Base-by-base conservation (phyloP, 2,329 filamentous ascomycete genomes). In the Penicillium sp. region DNA sequence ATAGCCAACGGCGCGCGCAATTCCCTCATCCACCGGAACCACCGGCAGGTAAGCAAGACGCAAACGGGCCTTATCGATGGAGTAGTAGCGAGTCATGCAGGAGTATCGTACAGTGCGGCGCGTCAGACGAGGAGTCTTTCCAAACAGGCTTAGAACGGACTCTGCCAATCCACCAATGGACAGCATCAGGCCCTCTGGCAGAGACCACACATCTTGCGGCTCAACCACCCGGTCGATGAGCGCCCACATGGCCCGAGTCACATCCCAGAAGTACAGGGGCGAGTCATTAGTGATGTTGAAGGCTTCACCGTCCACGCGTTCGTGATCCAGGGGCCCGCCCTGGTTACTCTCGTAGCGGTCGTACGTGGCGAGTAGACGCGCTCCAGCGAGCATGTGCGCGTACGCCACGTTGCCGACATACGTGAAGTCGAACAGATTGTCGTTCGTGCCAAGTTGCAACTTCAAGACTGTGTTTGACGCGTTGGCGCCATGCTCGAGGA, bases 201-300 rank as follows among this genome's bases (percentile, higher is more conserved):
- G 62, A 18, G 62, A 65, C 68, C 71, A 76, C 29, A 76, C 73
- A 52, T 76, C 61, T 4, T 68, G 45, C 7, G 74, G 72, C 55
- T 76, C 70, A 12, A 79, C 74, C 6, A 74, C 66, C 38, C 76
- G 73, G 34, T 70, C 74, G 24, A 75, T 74, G 24, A 76, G 60
- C 8, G 77, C 79, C 90, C 90, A 97, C 43, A 96, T 81, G 36
- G 85, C 84, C 38, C 89, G 82, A 53, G 88, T 84, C 68, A 95
- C 88, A 72, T 95, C 90, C 85, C 94, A 95, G 73, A 96, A 95
- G 70, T 93, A 93, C 18, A 95, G 80, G 5, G 93, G 93, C 62
- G 85, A 79, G 73, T 91, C 89, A 71, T 97, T 97, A 52, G 90
- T 94, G 66, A 97, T 84, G 75, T 96, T 85, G 77, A 97, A 93